A percentile compares a stretch with the other conserved stretches of the same genome.
phyloP scores from a whole-genome alignment of 2,329 filamentous ascomycete species.

The Xylaria digitata region DNA sequence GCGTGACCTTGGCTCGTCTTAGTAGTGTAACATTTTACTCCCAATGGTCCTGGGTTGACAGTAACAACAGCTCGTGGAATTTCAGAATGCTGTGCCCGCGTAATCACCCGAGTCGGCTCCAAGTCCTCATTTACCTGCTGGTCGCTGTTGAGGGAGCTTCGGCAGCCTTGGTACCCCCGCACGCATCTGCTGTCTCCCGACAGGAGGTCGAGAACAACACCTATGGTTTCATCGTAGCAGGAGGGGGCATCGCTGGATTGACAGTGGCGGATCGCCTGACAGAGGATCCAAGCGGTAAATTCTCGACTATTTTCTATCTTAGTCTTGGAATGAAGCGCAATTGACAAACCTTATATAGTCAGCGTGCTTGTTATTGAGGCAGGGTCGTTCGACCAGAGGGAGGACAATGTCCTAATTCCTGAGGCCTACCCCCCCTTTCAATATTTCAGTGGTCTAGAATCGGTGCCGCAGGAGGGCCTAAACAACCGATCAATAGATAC shows the following conservation, averaged over 20 bases:
- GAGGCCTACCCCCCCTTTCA: conserved; percentile 30
- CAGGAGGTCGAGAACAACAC: conserved; percentile 12
- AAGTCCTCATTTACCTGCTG: conserved; percentile 10
- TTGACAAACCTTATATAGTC: conserved; percentile 22
- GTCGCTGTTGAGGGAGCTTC: not conserved
- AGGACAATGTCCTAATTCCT: conserved; percentile 34
- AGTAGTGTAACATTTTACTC: not conserved
- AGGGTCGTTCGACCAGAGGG: conserved; percentile 35
- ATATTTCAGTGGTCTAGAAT: conserved; percentile 28
- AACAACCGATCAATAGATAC: conserved; percentile 44
- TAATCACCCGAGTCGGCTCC: not conserved
- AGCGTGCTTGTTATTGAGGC: conserved; percentile 38
- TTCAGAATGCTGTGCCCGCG: conserved; percentile 5
- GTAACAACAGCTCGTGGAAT: not conserved
- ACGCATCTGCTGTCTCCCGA: conserved; percentile 22
- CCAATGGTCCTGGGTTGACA: not conserved
- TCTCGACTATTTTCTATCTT: conserved; percentile 6
- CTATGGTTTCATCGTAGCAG: conserved; percentile 40
- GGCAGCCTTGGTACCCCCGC: conserved; percentile 6
- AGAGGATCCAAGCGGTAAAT: conserved; percentile 30
- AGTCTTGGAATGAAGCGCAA: conserved; percentile 9
- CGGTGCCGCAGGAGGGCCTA: conserved; percentile 32
- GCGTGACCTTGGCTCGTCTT: not conserved
- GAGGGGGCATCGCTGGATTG: conserved; percentile 38
- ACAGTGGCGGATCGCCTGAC: conserved; percentile 39